These are phyloP conservation scores for Neopestalotiopsis clavispora DNA, from an alignment of 2,329 filamentous ascomycete genomes.

Conservation along the genomic window DNA sequence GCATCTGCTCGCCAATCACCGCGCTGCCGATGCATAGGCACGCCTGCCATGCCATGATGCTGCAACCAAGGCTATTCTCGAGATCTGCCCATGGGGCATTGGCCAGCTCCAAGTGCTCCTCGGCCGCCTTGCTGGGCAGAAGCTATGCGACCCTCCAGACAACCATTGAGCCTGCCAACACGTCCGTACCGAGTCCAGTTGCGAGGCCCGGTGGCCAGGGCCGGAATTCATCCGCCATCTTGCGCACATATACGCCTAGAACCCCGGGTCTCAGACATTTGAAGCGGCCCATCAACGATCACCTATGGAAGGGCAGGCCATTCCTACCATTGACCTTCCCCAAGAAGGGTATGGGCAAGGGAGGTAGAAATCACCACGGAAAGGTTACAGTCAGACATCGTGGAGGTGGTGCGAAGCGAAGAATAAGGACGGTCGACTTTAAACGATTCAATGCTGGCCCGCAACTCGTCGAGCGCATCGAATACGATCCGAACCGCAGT, in stretches of 20 bases:
- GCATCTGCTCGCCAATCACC: not conserved
- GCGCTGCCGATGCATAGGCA: not conserved
- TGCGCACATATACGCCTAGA: slow-evolving; percentile 91
- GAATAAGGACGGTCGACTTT: slow-evolving; percentile 93
- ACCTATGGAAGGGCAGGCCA: slow-evolving; percentile 93
- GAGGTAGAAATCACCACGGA: slow-evolving; percentile 88
- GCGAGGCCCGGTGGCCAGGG: slow-evolving; percentile 22
- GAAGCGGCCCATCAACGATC: slow-evolving; percentile 90
- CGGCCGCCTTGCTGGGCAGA: slow-evolving; percentile 26
- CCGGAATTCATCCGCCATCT: slow-evolving; percentile 46
- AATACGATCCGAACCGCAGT: slow-evolving; percentile 92
- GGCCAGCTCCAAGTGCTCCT: slow-evolving; percentile 28
- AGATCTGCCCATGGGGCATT: slow-evolving; percentile 31
- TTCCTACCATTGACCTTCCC: slow-evolving; percentile 83
- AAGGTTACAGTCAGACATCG: slow-evolving; percentile 87
- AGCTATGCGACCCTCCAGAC: slow-evolving; percentile 34
- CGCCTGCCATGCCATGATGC: slow-evolving; percentile 32
- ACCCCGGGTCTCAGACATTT: slow-evolving; percentile 93
- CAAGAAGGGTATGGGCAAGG: slow-evolving; percentile 91
- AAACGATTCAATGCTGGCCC: slow-evolving; percentile 77
- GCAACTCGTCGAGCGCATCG: slow-evolving; percentile 90
- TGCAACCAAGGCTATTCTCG: slow-evolving; percentile 37
- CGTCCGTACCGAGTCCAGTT: slow-evolving; percentile 24
- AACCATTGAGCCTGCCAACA: slow-evolving; percentile 21
- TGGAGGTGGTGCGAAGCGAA: slow-evolving; percentile 88